Percentiles rank a stretch among this genome's conserved stretches.
phyloP scores from a whole-genome alignment of 192 early-diverging fungal species.

The Podila clonocystis region DNA sequence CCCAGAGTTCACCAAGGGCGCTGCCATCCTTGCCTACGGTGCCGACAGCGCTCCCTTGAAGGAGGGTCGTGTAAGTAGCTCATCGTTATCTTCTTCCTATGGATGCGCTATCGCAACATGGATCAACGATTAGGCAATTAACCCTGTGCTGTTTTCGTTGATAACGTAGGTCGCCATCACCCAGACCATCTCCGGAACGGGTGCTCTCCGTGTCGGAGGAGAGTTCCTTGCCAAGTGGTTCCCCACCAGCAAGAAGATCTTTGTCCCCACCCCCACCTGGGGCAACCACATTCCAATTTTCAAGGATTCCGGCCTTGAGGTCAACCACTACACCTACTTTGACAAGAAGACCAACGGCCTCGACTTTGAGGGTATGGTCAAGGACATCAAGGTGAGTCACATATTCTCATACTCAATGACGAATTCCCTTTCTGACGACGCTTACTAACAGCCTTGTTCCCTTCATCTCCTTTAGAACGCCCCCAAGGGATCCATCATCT shows the following conservation, averaged over 20 bases:
- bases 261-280: conserved; percentile 95
- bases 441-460: not conserved
- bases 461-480: conserved; percentile 61
- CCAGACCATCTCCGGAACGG: conserved; percentile 98
- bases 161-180: conserved; percentile 75
- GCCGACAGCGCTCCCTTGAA: conserved; percentile 72
- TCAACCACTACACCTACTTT: conserved; percentile 93
- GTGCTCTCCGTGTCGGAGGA: conserved; percentile 93
- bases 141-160: not conserved
- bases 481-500: conserved; percentile 87
- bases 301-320: conserved; percentile 87
- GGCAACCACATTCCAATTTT: conserved; percentile 98
- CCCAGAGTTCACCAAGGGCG: conserved; percentile 82
- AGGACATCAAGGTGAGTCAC: conserved; percentile 79
- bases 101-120: no score
- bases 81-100: not conserved
- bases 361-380: conserved; percentile 91
- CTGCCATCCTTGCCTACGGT: conserved; percentile 89
- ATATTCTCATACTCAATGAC: not conserved
- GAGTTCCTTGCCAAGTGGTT: conserved; percentile 86
- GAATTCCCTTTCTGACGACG: not conserved
- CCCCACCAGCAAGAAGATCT: conserved; percentile 85
- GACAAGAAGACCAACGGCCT: conserved; percentile 93
- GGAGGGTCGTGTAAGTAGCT: conserved; percentile 65
- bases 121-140: not conserved